A percentile compares a stretch with the other conserved stretches of the same genome.
These are phyloP conservation scores for Laetiporus sulphureus DNA, from an alignment of 1,284 basidiomycete genomes.

Conservation along the genomic window DNA sequence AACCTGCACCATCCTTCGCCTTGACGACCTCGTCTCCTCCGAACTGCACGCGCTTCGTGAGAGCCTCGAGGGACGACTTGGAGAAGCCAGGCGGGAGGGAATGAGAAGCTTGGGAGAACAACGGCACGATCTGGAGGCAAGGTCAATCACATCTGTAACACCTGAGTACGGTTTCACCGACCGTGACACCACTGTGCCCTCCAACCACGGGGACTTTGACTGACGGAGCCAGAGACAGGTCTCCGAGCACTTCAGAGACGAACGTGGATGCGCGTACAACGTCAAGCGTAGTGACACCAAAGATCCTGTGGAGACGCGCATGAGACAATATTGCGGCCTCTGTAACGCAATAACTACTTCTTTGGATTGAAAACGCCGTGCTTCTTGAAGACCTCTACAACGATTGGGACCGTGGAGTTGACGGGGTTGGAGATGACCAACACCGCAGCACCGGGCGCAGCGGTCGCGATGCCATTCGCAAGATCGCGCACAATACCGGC, in stretches of 20 bases:
- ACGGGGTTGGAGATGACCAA: slow-evolving; percentile 96
- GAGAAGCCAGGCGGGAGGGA: slow-evolving; percentile 52
- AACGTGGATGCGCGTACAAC: slow-evolving; percentile 97
- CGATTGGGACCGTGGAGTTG: slow-evolving; percentile 97
- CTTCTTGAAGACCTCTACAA: slow-evolving; percentile 93
- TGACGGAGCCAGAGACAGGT: slow-evolving; percentile 55
- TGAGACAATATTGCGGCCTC: slow-evolving; percentile 21
- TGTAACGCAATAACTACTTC: slow-evolving; percentile 33
- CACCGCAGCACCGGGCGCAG: slow-evolving; percentile 87
- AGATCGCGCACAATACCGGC: slow-evolving; percentile 95
- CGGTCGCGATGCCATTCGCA: slow-evolving; percentile 81
- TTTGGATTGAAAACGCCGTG: slow-evolving; percentile 88
- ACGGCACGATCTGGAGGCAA: slow-evolving; percentile 74
- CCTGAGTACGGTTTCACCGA: slow-evolving; percentile 27
- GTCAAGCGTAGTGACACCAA: slow-evolving; percentile 98
- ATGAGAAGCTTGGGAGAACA: slow-evolving; percentile 88
- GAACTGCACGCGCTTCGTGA: slow-evolving; percentile 68
- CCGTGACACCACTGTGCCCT: slow-evolving; percentile 93
- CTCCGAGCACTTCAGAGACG: slow-evolving; percentile 75
- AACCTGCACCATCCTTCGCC: slow-evolving; percentile 75
- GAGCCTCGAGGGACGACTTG: slow-evolving; percentile 44
- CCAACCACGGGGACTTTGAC: slow-evolving; percentile 90
- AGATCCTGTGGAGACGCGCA: slow-evolving; percentile 49
- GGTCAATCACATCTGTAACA: slow-evolving; percentile 3
- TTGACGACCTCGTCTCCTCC: slow-evolving; percentile 80